Evolutionary conservation across 768 basidiomycete species (phyloP).

Genomic region (Hydnum rufescens): DNA sequence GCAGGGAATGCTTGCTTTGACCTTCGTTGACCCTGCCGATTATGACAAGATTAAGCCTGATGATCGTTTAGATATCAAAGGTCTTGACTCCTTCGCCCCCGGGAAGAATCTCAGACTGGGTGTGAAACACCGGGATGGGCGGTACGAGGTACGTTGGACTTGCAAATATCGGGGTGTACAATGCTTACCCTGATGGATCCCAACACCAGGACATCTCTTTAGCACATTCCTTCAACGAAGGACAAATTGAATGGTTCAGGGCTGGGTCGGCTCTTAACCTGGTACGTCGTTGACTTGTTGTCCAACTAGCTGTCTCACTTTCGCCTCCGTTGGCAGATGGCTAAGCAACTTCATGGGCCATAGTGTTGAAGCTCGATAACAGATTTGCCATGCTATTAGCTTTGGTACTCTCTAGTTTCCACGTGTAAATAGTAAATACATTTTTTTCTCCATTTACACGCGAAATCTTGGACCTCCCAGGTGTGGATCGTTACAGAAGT

Average conservation of each 20-base stretch:
- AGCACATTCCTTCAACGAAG: constrained; percentile 90
- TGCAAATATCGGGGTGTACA: constrained; percentile 10
- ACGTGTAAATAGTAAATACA: no score
- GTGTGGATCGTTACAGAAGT: background rate
- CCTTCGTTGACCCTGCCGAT: constrained; percentile 78
- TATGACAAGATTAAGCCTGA: constrained; percentile 81
- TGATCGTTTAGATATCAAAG: constrained; percentile 79
- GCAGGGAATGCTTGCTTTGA: constrained; percentile 95
- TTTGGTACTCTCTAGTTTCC: no score
- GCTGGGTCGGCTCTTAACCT: constrained; percentile 86
- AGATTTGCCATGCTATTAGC: no score
- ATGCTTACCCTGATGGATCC: background rate
- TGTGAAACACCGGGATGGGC: constrained; percentile 67
- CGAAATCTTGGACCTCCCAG: background rate
- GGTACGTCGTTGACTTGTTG: constrained; percentile 20
- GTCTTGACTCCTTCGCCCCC: constrained; percentile 73
- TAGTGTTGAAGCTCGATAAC: no score
- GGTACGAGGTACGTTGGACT: constrained; percentile 34
- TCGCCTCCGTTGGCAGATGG: constrained; percentile 29
- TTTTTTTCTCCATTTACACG: background rate
- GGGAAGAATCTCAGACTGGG: constrained; percentile 77
- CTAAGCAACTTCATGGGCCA: no score
- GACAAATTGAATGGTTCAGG: constrained; percentile 98
- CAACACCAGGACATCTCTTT: constrained; percentile 41
- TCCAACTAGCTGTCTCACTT: background rate